Evolutionary conservation across 148 eudicot genomes (phyloP).

Genomic region (Heliosperma pusillum): DNA sequence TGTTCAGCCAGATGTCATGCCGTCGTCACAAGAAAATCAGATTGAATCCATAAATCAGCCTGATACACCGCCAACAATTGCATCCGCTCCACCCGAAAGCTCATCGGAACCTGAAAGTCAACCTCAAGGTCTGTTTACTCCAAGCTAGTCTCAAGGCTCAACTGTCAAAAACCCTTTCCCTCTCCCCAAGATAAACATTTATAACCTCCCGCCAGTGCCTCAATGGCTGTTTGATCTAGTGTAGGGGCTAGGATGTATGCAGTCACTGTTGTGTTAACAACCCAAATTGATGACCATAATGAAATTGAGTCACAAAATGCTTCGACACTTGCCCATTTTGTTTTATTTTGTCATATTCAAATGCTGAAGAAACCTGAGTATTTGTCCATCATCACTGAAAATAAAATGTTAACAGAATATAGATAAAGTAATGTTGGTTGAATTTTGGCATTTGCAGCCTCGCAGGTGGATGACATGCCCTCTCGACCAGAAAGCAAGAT

Average conservation of each 20-base stretch:
- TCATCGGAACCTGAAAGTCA: conserved; percentile 29
- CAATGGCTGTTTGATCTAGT: background rate
- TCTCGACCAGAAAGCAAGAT: conserved; percentile 17
- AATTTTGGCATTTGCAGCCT: conserved; percentile 26
- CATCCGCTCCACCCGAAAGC: conserved; percentile 32
- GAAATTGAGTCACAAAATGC: too few relatives aligned
- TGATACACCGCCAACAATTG: conserved; percentile 27
- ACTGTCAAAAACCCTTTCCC: background rate
- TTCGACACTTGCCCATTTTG: too few relatives aligned
- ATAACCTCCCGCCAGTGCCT: background rate
- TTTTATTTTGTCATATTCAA: too few relatives aligned
- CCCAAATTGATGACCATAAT: too few relatives aligned
- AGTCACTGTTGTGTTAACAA: too few relatives aligned
- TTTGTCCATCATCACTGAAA: background rate
- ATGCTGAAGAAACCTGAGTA: too few relatives aligned
- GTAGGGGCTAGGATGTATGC: background rate
- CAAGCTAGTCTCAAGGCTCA: background rate
- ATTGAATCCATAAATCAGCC: conserved; percentile 18
- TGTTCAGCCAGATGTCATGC: conserved; percentile 31
- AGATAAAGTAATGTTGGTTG: background rate
- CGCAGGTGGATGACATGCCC: conserved; percentile 7
- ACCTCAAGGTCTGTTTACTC: conserved; percentile 40
- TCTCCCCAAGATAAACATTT: background rate
- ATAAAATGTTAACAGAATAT: background rate
- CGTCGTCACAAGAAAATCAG: conserved; percentile 32